phyloP scores from a whole-genome alignment of 805 yeast species.

The Candida insectorum region DNA sequence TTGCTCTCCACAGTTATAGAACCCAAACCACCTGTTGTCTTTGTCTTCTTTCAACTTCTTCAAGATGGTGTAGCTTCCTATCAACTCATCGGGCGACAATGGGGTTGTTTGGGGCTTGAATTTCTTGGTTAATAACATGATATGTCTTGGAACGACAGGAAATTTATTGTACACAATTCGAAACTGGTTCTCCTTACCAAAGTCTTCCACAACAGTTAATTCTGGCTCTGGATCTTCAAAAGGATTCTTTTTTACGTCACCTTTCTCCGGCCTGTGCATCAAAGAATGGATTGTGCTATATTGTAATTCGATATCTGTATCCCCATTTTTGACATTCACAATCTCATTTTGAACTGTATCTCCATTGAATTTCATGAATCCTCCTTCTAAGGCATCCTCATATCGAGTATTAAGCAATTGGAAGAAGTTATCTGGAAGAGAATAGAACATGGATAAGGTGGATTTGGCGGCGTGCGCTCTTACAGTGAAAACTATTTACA shows the following conservation, averaged over 20 bases:
- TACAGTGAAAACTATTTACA: no score
- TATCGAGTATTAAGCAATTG: slow-evolving; percentile 37
- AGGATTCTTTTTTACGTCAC: slow-evolving; percentile 54
- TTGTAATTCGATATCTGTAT: slow-evolving; percentile 19
- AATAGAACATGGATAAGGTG: slow-evolving; percentile 20
- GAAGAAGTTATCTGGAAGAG: slow-evolving; percentile 37
- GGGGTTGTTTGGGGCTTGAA: slow-evolving; percentile 72
- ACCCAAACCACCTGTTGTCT: slow-evolving; percentile 62
- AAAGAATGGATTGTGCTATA: slow-evolving; percentile 32
- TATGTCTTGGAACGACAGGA: slow-evolving; percentile 78
- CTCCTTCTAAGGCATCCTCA: slow-evolving; percentile 44
- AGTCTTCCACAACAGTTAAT: slow-evolving; percentile 55
- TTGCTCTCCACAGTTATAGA: slow-evolving; percentile 82
- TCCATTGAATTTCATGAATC: slow-evolving; percentile 50
- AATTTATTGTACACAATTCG: slow-evolving; percentile 79
- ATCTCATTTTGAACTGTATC: slow-evolving; percentile 35
- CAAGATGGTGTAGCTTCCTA: slow-evolving; percentile 55
- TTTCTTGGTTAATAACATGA: slow-evolving; percentile 71
- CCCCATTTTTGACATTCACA: slow-evolving; percentile 18
- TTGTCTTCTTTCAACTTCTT: slow-evolving; percentile 41
- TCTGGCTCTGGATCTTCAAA: slow-evolving; percentile 78
- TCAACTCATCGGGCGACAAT: slow-evolving; percentile 66
- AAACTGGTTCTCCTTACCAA: slow-evolving; percentile 48
- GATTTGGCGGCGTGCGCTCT: no score
- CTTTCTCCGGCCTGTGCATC: slow-evolving; percentile 38